phyloP scores from a whole-genome alignment of 108 stramenopile species.

The Epipyxis sp. region DNA sequence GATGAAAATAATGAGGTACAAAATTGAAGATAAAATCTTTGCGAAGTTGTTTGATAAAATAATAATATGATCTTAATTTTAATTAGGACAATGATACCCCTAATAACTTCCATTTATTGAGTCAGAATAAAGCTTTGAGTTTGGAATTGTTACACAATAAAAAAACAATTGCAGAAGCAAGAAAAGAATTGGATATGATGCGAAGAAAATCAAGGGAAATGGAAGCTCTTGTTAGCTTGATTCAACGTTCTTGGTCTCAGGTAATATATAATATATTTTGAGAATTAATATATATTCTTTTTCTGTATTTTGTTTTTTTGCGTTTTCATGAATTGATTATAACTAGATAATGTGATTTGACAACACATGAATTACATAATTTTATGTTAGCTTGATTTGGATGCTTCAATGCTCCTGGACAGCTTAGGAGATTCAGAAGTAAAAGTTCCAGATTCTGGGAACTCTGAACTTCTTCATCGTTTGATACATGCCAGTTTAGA shows the following conservation, averaged over 20 bases:
- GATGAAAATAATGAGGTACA: too few relatives aligned
- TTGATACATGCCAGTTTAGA: neutral
- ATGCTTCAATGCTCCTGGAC: constrained; percentile 4
- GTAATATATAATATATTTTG: too few relatives aligned
- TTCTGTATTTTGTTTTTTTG: too few relatives aligned
- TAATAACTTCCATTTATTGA: neutral
- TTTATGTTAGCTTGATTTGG: neutral
- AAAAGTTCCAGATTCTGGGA: neutral
- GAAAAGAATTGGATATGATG: constrained; percentile 17
- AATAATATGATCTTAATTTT: too few relatives aligned
- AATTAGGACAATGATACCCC: neutral
- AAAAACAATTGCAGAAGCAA: neutral
- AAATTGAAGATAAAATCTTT: too few relatives aligned
- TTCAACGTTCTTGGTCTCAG: constrained; percentile 18
- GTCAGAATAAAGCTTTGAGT: neutral
- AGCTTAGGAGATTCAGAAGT: neutral
- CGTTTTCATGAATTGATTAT: too few relatives aligned
- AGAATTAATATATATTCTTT: too few relatives aligned
- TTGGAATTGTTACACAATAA: constrained; percentile 9
- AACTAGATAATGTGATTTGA: too few relatives aligned
- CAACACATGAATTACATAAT: too few relatives aligned
- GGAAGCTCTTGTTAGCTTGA: constrained; percentile 11
- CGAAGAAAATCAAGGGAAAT: constrained; percentile 1
- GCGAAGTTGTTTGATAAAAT: too few relatives aligned
- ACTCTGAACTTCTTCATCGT: neutral